These are phyloP conservation scores for Akanthomyces dipterigenus DNA, from an alignment of 2,329 filamentous ascomycete species.

Conservation along the genomic window DNA sequence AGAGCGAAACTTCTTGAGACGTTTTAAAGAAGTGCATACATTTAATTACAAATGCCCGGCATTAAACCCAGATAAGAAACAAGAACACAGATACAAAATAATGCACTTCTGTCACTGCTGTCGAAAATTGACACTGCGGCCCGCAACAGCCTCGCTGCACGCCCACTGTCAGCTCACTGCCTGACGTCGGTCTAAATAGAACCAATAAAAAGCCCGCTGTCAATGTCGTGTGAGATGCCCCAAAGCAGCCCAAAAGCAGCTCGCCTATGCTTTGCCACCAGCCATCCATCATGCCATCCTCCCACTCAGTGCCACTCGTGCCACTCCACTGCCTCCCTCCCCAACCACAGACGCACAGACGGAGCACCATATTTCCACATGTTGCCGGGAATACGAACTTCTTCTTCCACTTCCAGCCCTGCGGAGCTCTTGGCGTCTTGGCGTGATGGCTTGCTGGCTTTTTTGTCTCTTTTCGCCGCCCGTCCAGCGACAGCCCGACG, in stretches of 20 bases:
- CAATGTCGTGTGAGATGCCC: too few relatives aligned
- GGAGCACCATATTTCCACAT: neutral
- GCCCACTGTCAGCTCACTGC: neutral
- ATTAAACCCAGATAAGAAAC: too few relatives aligned
- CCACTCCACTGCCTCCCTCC: too few relatives aligned
- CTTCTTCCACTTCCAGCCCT: neutral
- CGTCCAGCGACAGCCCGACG: neutral
- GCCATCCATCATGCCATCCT: neutral
- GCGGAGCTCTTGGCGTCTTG: slow-evolving; percentile 7
- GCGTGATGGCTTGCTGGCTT: neutral
- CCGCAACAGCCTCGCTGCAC: neutral
- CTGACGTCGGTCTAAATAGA: too few relatives aligned
- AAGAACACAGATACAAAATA: too few relatives aligned
- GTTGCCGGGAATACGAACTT: slow-evolving; percentile 9
- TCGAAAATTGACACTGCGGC: too few relatives aligned
- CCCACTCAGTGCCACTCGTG: too few relatives aligned
- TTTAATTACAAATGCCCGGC: too few relatives aligned
- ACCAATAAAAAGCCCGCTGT: too few relatives aligned
- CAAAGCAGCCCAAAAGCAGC: neutral
- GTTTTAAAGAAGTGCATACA: too few relatives aligned
- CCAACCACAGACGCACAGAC: neutral
- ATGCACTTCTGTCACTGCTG: too few relatives aligned
- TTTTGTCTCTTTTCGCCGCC: neutral
- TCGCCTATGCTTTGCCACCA: neutral
- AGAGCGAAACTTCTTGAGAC: too few relatives aligned